A percentile compares a stretch with the other conserved stretches of the same genome.
These are phyloP conservation scores for Ascobolus immersus DNA, from an alignment of 495 filamentous ascomycete species.

Conservation along the genomic window DNA sequence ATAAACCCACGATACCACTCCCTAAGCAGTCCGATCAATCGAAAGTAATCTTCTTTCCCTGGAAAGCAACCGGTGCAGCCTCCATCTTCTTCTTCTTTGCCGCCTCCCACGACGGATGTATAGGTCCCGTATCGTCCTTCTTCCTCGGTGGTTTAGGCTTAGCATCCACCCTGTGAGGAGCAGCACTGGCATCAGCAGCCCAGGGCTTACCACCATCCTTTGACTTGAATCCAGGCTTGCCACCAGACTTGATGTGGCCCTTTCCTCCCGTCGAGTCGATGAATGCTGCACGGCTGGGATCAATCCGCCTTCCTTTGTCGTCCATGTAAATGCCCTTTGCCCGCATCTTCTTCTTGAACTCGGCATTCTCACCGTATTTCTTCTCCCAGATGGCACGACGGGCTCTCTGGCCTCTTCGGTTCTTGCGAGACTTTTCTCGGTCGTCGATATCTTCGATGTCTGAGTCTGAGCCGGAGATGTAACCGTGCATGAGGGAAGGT, in stretches of 20 bases:
- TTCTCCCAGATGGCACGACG: slow-evolving; percentile 75
- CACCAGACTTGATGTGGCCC: slow-evolving; percentile 18
- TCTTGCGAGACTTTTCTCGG: slow-evolving; percentile 29
- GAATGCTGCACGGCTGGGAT: not conserved
- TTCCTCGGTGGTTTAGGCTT: slow-evolving; percentile 17
- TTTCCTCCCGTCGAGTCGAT: slow-evolving; percentile 15
- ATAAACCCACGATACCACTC: no score
- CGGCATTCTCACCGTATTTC: slow-evolving; percentile 55
- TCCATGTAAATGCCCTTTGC: slow-evolving; percentile 16
- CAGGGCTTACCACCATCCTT: slow-evolving; percentile 5
- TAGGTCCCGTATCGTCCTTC: slow-evolving; percentile 32
- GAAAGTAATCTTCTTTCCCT: slow-evolving; percentile 74
- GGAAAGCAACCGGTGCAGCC: slow-evolving; percentile 27
- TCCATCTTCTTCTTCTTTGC: slow-evolving; percentile 64
- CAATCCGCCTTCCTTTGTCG: slow-evolving; percentile 16
- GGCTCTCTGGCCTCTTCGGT: slow-evolving; percentile 69
- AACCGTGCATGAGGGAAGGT: slow-evolving; percentile 69
- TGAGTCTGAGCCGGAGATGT: slow-evolving; percentile 66
- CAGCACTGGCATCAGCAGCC: slow-evolving; percentile 8
- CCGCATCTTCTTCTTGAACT: slow-evolving; percentile 29
- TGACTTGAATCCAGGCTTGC: slow-evolving; percentile 29
- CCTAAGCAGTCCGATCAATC: no score
- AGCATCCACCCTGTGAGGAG: not conserved
- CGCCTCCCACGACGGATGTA: slow-evolving; percentile 91
- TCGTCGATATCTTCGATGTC: slow-evolving; percentile 25